Conservation (phyloP, 164 flowering plant species). For the Cinnamomum micranthum region DNA sequence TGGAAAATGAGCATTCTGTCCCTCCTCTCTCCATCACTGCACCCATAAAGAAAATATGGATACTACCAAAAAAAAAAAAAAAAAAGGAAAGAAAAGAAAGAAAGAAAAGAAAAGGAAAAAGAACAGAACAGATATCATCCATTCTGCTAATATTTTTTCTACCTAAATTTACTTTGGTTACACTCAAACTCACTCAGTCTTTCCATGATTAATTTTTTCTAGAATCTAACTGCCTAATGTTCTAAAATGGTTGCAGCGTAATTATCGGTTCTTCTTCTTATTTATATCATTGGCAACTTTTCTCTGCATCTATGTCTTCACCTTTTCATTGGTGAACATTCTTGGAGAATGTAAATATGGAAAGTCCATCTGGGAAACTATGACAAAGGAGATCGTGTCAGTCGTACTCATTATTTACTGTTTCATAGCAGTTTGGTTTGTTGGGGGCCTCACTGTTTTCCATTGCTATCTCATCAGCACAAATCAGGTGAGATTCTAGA, state of each 20-base stretch:
- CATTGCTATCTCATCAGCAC: constrained; percentile 82
- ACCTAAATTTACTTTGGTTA: background rate
- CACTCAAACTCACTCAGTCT: background rate
- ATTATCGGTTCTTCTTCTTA: constrained; percentile 74
- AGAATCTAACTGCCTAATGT: constrained; percentile 13
- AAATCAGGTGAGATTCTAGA: constrained; percentile 62
- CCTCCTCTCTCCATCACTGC: too few relatives aligned
- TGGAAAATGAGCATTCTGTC: too few relatives aligned
- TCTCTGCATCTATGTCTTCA: constrained; percentile 70
- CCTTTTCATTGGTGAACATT: constrained; percentile 60
- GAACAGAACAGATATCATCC: too few relatives aligned
- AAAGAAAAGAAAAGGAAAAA: too few relatives aligned
- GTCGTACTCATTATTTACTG: constrained; percentile 72
- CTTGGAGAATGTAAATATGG: constrained; percentile 15
- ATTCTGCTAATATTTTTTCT: too few relatives aligned
- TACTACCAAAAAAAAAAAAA: too few relatives aligned
- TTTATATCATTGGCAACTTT: constrained; percentile 70
- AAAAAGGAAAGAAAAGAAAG: too few relatives aligned
- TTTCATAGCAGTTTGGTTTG: constrained; percentile 90
- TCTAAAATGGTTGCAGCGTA: constrained; percentile 60
- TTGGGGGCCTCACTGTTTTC: constrained; percentile 86
- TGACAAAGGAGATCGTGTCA: constrained; percentile 49
- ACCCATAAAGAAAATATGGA: too few relatives aligned
- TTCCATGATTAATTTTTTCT: constrained; percentile 1
- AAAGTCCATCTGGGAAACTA: constrained; percentile 29